Conservation (phyloP, 163 green algal genomes). For the Scenedesmus sp. region DNA sequence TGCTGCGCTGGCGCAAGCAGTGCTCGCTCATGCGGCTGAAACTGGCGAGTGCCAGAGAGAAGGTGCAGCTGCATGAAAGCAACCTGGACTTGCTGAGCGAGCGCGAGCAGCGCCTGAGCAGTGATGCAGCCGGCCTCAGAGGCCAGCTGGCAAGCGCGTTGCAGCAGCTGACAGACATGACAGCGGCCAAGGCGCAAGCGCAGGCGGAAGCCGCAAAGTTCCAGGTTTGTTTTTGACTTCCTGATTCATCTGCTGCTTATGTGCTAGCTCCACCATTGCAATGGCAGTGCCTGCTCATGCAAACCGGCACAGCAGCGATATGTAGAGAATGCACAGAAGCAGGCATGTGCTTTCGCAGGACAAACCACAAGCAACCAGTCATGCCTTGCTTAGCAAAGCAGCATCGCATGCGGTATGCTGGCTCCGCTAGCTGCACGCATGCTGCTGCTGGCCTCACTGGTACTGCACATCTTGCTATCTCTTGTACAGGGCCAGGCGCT, state of each 20-base stretch:
- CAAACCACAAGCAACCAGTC: background rate
- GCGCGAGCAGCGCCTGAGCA: background rate
- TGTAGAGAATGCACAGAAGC: background rate
- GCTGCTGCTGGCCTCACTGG: background rate
- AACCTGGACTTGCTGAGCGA: slow-evolving; percentile 21
- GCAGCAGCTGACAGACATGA: slow-evolving; percentile 22
- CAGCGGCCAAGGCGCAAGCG: slow-evolving; percentile 28
- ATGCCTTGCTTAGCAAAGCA: background rate
- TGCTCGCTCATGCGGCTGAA: slow-evolving; percentile 41
- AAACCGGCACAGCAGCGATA: background rate
- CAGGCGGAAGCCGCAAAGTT: slow-evolving; percentile 25
- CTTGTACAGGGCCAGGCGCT: slow-evolving; percentile 5
- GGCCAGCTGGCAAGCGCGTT: background rate
- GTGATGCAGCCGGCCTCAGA: background rate
- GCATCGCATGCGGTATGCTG: background rate
- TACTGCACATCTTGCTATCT: background rate
- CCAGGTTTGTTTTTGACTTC: background rate
- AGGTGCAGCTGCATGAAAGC: slow-evolving; percentile 23
- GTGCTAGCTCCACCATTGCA: background rate
- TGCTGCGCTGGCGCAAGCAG: slow-evolving; percentile 49
- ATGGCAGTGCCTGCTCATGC: background rate
- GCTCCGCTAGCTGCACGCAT: background rate
- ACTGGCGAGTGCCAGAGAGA: slow-evolving; percentile 41
- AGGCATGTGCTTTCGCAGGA: background rate
- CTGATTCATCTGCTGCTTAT: background rate